Percentiles rank a stretch among this genome's conserved stretches.
phyloP scores from a whole-genome alignment of 2,329 filamentous ascomycete species.

The Monosporascus sp. region DNA sequence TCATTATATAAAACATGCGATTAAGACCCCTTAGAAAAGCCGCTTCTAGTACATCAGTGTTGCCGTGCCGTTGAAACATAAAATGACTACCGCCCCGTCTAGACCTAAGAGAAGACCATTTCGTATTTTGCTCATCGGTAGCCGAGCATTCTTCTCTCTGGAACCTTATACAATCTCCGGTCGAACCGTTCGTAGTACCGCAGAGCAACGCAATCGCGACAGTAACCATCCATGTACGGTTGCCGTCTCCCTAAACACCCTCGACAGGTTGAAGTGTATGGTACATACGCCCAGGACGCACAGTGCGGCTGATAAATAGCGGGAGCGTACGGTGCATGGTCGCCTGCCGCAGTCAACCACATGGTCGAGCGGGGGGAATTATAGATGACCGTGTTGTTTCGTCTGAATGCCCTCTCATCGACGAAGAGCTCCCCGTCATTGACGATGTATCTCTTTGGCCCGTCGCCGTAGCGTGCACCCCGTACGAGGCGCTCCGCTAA shows the following conservation, averaged over 20 bases:
- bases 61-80: neutral
- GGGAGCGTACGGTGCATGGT: neutral
- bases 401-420: conserved; percentile 13
- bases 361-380: conserved; percentile 21
- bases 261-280: conserved; percentile 6
- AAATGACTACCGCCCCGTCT: neutral
- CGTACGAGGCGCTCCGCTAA: conserved; percentile 11
- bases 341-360: conserved; percentile 6
- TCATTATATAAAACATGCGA: neutral
- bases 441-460: conserved; percentile 19
- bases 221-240: conserved; percentile 14
- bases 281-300: neutral
- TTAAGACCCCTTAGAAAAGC: neutral
- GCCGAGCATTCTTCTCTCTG: conserved; percentile 7
- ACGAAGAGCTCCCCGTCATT: conserved; percentile 22
- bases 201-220: conserved; percentile 12
- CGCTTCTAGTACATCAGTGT: no score
- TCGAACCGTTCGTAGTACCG: conserved; percentile 2
- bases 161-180: conserved; percentile 1
- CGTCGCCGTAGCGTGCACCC: conserved; percentile 10
- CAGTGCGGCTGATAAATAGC: neutral
- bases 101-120: neutral
- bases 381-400: conserved; percentile 22
- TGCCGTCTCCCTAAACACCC: conserved; percentile 11
- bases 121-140: neutral